Evolutionary conservation across 2,329 filamentous ascomycete species (phyloP), one percentile per base, ranked within the genome.

Genomic region (Diaporthe ampelina): DNA sequence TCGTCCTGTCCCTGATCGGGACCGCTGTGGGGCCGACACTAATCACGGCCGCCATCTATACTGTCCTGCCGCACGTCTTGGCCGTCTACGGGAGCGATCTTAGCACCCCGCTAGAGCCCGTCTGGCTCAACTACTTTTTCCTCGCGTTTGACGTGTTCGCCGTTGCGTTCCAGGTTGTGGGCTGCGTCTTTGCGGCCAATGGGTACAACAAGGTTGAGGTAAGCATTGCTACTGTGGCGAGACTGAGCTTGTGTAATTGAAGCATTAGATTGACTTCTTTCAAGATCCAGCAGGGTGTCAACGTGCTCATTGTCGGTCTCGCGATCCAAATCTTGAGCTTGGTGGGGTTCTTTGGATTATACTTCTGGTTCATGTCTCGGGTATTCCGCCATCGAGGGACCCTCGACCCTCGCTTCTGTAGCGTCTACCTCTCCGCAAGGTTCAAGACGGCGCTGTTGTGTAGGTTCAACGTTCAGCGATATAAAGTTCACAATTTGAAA

Each of bases 1-100:
- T 88, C 75, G 79, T 83, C 15, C 76, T 89, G 6, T 88, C 82
- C 73, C 78, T 89, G 43, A 76, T 87, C 17, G 87, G 88, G 24
- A 88, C 86, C 1, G 80, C 86, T 26, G 78, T 87, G 48, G 88
- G 87, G 1, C 86, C 88, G 21, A 85, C 84, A 3, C 80, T 88
- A 52, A 83, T 88, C 75, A 83, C 83, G 15, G 81, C 82, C 15
- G 84, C 86, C 35, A 79, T 88, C 37, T 88, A 86, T 70, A 79
- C 84, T 29, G 77, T 86, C 10, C 78, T 89, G 24, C 87, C 88
- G 3, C 86, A 86, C 58, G 79, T 88, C 29, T 80, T 89, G 48
- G 80, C 81, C 10, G 77, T 89, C 6, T 89, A 88, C 74, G 87
- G 87, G 26, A 81, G 84, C 10, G 81, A 83, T 9, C 83, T 85